Evolutionary conservation across 1,284 basidiomycete species (phyloP).

Genomic region (Trichosporon asahii): DNA sequence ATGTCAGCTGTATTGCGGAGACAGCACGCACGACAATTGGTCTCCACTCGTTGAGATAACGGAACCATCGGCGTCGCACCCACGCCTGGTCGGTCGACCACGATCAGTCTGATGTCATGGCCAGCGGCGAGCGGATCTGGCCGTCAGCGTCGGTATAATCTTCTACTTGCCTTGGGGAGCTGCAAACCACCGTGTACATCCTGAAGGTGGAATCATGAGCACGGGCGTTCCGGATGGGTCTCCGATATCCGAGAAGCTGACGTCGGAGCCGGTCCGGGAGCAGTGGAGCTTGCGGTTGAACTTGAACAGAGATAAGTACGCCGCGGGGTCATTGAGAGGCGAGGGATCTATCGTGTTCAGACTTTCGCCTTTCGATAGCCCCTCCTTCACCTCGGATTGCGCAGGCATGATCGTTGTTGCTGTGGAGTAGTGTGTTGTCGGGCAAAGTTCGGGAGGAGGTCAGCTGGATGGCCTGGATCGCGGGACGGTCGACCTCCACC

Average conservation of each 20-base stretch:
- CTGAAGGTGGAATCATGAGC: conserved; percentile 42
- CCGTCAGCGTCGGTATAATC: neutral
- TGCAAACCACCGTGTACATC: conserved; percentile 46
- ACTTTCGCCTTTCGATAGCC: neutral
- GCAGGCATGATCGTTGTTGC: neutral
- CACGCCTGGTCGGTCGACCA: conserved; percentile 45
- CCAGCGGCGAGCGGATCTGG: conserved; percentile 41
- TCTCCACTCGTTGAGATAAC: conserved; percentile 35
- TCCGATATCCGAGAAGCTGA: conserved; percentile 44
- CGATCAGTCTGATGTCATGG: conserved; percentile 43
- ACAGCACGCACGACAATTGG: conserved; percentile 34
- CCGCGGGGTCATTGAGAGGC: conserved; percentile 34
- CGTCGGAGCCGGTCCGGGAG: conserved; percentile 37
- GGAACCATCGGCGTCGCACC: conserved; percentile 42
- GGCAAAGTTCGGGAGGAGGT: neutral
- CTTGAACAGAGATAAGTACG: conserved; percentile 37
- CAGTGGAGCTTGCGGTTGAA: conserved; percentile 41
- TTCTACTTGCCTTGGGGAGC: conserved; percentile 40
- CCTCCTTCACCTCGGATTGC: neutral
- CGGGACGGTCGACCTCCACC: conserved; percentile 7
- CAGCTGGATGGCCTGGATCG: neutral
- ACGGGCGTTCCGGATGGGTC: conserved; percentile 42
- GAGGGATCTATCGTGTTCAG: conserved; percentile 19
- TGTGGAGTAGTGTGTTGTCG: neutral
- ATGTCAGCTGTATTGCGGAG: conserved; percentile 6